Evolutionary conservation across 2,329 filamentous ascomycete genomes (phyloP).

Genomic region (Fusarium redolens): DNA sequence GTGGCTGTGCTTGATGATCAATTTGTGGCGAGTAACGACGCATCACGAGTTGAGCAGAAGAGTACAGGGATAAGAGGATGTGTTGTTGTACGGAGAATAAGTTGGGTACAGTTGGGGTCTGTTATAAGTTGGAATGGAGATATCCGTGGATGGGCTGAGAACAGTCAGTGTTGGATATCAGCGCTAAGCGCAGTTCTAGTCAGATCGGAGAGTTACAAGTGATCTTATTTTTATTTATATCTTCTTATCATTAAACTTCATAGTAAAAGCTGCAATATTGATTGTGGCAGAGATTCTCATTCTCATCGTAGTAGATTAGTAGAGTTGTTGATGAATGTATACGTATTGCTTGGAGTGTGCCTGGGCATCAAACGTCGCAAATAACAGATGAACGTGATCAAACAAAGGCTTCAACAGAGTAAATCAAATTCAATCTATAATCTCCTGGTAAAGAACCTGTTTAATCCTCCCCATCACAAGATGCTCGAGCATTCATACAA

Average conservation of each 20-base stretch:
- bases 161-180: neutral
- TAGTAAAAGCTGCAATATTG: neutral
- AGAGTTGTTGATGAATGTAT: neutral
- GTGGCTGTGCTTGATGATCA: neutral
- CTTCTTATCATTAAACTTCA: too few relatives aligned
- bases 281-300: neutral
- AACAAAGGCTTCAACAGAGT: too few relatives aligned
- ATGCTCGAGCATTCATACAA: neutral
- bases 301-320: neutral
- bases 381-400: too few relatives aligned
- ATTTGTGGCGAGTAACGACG: neutral
- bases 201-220: rapidly evolving
- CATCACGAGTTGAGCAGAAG: neutral
- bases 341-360: neutral
- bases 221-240: neutral
- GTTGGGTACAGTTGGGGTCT: neutral
- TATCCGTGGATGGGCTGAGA: neutral
- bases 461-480: neutral
- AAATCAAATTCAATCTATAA: too few relatives aligned
- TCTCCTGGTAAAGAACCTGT: too few relatives aligned
- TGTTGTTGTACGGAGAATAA: neutral
- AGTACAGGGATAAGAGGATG: neutral
- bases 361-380: neutral
- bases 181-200: rapidly evolving
- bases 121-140: neutral